Conservation (phyloP, 257 asterid genomes). For the Linderniella brevidens region DNA sequence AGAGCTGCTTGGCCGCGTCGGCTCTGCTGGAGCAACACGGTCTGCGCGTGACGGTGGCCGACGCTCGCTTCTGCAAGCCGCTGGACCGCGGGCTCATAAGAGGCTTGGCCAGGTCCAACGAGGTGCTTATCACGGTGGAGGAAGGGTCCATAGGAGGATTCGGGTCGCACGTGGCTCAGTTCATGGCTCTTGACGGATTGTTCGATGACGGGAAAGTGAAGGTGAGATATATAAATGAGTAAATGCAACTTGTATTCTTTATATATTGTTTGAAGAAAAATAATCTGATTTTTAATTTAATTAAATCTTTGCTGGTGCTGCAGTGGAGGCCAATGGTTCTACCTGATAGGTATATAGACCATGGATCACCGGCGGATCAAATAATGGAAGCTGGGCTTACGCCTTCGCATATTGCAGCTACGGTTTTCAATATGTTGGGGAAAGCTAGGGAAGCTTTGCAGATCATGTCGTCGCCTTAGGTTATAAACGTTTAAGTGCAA, state of each 20-base stretch:
- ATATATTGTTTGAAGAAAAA: no score
- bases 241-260: no score
- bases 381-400: constrained; percentile 58
- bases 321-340: constrained; percentile 99
- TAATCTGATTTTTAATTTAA: no score
- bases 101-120: constrained; percentile 68
- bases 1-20: constrained; percentile 83
- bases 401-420: constrained; percentile 76
- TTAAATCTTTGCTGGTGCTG: no score
- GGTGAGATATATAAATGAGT: constrained; percentile 21
- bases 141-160: constrained; percentile 99
- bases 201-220: constrained; percentile 60
- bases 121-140: constrained; percentile 71
- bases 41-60: constrained; percentile 59
- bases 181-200: constrained; percentile 87
- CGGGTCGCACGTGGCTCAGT: constrained; percentile 91
- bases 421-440: constrained; percentile 71
- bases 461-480: constrained; percentile 33
- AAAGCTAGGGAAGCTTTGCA: constrained; percentile 75
- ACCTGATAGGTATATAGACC: constrained; percentile 86
- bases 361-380: constrained; percentile 76
- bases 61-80: constrained; percentile 95
- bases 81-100: constrained; percentile 62
- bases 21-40: constrained; percentile 41
- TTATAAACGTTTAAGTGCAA: no score